Conservation (phyloP, 805 yeast genomes). For the Alloascoidea africana region DNA sequence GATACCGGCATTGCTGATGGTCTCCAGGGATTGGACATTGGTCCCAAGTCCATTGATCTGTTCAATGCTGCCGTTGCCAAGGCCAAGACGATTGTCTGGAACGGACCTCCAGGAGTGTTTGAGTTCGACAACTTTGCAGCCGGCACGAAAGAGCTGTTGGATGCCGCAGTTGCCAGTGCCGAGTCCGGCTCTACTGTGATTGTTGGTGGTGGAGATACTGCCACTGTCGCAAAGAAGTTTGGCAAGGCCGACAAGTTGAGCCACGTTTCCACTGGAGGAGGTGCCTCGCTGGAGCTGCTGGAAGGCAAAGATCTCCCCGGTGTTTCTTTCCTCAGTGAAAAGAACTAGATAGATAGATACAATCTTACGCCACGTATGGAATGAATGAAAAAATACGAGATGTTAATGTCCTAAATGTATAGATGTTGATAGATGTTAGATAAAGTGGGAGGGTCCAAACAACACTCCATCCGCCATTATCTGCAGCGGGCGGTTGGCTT, state of each 20-base stretch:
- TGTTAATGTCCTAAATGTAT: too few species aligned
- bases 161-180: conserved; percentile 76
- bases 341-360: too few species aligned
- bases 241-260: conserved; percentile 94
- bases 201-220: conserved; percentile 98
- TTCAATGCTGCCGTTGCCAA: conserved; percentile 72
- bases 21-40: conserved; percentile 93
- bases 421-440: too few species aligned
- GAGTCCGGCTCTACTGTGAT: conserved; percentile 82
- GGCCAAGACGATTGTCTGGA: conserved; percentile 98
- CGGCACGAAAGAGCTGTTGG: conserved; percentile 87
- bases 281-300: conserved; percentile 96
- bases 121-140: conserved; percentile 86
- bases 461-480: too few species aligned
- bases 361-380: too few species aligned
- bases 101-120: conserved; percentile 99
- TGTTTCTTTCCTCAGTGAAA: conserved; percentile 82
- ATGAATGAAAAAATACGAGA: too few species aligned
- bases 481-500: too few species aligned
- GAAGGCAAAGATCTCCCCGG: conserved; percentile 99
- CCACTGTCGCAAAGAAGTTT: conserved; percentile 96
- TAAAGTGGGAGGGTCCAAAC: too few species aligned
- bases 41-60: conserved; percentile 74
- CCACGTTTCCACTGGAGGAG: conserved; percentile 99
- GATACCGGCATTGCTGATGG: conserved; percentile 88